phyloP scores from a whole-genome alignment of 192 early-diverging fungal genomes.

The Podochytrium sp. region DNA sequence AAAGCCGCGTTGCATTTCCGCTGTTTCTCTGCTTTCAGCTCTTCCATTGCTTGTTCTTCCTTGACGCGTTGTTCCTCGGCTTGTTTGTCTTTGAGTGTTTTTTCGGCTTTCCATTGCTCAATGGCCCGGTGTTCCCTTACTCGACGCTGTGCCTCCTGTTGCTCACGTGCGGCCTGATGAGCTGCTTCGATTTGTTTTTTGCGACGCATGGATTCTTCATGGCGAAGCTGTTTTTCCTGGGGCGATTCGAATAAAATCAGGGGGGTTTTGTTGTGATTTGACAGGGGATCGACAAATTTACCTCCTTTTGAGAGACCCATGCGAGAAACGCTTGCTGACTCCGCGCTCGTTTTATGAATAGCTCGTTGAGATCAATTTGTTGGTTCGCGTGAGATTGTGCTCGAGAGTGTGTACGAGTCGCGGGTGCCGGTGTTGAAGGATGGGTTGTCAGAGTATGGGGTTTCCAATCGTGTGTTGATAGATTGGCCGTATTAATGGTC shows the following conservation, averaged over 20 bases:
- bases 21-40: background rate
- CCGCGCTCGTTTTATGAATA: background rate
- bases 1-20: background rate
- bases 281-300: background rate
- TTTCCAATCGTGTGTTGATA: too few relatives aligned
- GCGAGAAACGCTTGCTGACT: slow-evolving; percentile 13
- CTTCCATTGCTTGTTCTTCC: background rate
- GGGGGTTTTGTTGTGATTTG: background rate
- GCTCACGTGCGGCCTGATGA: background rate
- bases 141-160: background rate
- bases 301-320: slow-evolving; percentile 11
- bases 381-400: background rate
- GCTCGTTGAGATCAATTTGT: background rate
- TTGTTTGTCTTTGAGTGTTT: background rate
- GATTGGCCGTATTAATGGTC: too few relatives aligned
- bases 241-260: background rate
- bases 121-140: background rate
- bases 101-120: background rate
- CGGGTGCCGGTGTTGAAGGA: background rate
- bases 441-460: too few relatives aligned
- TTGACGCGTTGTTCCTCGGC: background rate
- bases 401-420: too few relatives aligned
- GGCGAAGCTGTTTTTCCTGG: background rate
- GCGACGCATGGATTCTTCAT: background rate
- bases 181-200: background rate